A percentile compares a stretch with the other conserved stretches of the same genome.
Conservation (phyloP, 2,329 filamentous ascomycete species). For the Colletotrichum aenigma region DNA sequence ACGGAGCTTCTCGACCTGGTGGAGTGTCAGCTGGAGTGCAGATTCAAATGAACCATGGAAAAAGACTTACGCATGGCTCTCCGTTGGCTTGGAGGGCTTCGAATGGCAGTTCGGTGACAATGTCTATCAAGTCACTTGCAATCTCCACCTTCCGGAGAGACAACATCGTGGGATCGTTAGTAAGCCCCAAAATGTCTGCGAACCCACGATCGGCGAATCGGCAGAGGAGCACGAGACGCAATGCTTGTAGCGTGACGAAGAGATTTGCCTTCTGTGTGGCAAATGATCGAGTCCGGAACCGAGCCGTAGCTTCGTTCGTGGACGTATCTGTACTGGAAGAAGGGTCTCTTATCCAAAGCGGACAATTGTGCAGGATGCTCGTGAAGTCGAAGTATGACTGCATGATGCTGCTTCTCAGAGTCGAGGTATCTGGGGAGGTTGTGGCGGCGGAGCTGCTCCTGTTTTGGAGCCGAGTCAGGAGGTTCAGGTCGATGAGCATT, state of each 20-base stretch:
- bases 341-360: conserved; percentile 1
- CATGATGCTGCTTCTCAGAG: conserved; percentile 22
- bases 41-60: no score
- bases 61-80: conserved; percentile 38
- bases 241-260: conserved; percentile 43
- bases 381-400: conserved; percentile 27
- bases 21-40: rapidly evolving
- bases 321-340: neutral
- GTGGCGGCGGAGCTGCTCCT: neutral
- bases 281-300: conserved; percentile 16
- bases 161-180: neutral
- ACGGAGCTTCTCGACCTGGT: conserved; percentile 43
- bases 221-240: conserved; percentile 40
- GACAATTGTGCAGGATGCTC: conserved; percentile 16
- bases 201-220: neutral
- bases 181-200: neutral
- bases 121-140: conserved; percentile 43
- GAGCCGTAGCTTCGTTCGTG: rapidly evolving
- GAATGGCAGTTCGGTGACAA: conserved; percentile 44
- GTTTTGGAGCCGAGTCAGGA: neutral
- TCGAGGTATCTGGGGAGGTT: neutral
- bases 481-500: conserved; percentile 2
- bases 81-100: conserved; percentile 44
- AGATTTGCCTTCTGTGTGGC: conserved; percentile 45
- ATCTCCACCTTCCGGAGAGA: conserved; percentile 42